A percentile compares a stretch with the other conserved stretches of the same genome.
These are phyloP conservation scores for Coniferiporia sulphurascens DNA, from an alignment of 1,284 basidiomycete genomes.

Conservation along the genomic window DNA sequence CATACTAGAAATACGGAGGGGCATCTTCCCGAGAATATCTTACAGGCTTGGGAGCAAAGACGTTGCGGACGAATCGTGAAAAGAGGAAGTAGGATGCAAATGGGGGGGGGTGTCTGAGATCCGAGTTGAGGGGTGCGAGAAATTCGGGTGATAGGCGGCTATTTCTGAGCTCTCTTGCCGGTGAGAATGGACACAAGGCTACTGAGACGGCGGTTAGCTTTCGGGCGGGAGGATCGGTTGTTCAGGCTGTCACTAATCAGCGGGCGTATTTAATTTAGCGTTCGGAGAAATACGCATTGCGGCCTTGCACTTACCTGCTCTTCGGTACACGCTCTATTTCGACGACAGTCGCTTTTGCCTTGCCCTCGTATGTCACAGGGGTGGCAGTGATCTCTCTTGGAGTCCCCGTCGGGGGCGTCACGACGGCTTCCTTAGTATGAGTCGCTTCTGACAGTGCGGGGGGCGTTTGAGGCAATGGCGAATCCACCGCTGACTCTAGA, in stretches of 20 bases:
- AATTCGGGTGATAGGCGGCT: neutral
- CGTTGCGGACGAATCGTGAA: constrained; percentile 1
- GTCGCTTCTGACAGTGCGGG: neutral
- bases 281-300: neutral
- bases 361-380: constrained; percentile 1
- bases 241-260: neutral
- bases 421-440: neutral
- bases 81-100: neutral
- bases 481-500: constrained; percentile 1
- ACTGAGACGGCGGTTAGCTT: constrained; percentile 10
- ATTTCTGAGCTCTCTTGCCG: constrained; percentile 4
- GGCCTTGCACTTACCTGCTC: constrained; percentile 1
- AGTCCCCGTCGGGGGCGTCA: neutral
- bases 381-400: neutral
- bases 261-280: neutral
- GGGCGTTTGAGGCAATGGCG: constrained; percentile 8
- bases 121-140: neutral
- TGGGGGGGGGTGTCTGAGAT: neutral
- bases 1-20: neutral
- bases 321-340: constrained; percentile 7
- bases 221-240: constrained; percentile 4
- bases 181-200: constrained; percentile 13
- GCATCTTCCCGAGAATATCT: neutral
- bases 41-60: constrained; percentile 5
- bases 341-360: constrained; percentile 2